Evolutionary conservation across 192 early-diverging fungal species (phyloP).

Genomic region (Backusella morwellensis): DNA sequence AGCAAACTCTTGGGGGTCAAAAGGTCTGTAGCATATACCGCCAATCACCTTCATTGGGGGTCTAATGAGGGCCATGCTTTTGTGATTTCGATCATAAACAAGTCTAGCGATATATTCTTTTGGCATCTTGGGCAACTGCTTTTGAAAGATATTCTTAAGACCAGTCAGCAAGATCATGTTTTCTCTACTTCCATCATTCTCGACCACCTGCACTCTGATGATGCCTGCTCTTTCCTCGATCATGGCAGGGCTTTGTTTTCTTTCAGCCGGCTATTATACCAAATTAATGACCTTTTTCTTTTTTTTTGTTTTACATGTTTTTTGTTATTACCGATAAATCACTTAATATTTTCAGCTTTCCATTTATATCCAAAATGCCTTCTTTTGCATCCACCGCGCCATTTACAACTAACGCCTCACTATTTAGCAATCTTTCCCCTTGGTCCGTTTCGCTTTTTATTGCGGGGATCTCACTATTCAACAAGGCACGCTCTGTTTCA

Average conservation of each 20-base stretch:
- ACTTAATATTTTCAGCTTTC: background rate
- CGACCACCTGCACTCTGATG: slow-evolving; percentile 73
- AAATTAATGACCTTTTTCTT: background rate
- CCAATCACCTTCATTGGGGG: slow-evolving; percentile 78
- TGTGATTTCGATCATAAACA: slow-evolving; percentile 91
- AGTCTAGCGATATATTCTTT: slow-evolving; percentile 96
- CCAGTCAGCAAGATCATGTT: slow-evolving; percentile 90
- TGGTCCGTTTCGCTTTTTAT: slow-evolving; percentile 8
- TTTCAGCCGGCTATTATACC: slow-evolving; percentile 24
- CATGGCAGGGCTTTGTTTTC: slow-evolving; percentile 59
- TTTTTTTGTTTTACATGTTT: background rate
- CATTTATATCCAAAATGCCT: background rate
- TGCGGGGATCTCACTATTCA: background rate
- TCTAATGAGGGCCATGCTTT: slow-evolving; percentile 76
- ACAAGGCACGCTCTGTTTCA: background rate
- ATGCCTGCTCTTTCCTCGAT: slow-evolving; percentile 64
- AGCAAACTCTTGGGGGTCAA: slow-evolving; percentile 84
- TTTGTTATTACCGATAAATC: slow-evolving; percentile 5
- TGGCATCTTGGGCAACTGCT: slow-evolving; percentile 98
- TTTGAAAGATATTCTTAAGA: slow-evolving; percentile 95
- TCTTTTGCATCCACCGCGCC: background rate
- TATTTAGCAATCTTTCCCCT: background rate
- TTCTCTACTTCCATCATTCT: slow-evolving; percentile 76
- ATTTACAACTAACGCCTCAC: background rate
- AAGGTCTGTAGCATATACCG: slow-evolving; percentile 94